Percentiles rank a stretch among this genome's conserved stretches.
These are phyloP conservation scores for Aureobasidium pullulans DNA, from an alignment of 2,329 filamentous ascomycete species.

Conservation along the genomic window DNA sequence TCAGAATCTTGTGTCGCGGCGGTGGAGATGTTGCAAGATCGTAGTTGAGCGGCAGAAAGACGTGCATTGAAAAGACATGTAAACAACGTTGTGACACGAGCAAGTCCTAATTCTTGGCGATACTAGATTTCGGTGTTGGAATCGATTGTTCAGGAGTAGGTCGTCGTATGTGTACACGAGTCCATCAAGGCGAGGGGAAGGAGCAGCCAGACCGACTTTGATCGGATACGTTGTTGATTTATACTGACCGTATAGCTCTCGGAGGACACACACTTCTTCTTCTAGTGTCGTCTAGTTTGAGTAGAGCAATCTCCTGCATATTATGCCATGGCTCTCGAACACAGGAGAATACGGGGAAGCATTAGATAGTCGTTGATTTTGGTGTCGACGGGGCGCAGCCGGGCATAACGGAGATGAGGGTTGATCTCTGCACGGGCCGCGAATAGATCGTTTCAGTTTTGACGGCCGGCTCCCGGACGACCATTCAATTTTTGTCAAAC, in stretches of 20 bases:
- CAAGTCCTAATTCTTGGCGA: no score
- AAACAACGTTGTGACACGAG: no score
- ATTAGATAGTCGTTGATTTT: constrained; percentile 1
- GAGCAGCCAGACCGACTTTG: no score
- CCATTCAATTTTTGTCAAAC: not conserved
- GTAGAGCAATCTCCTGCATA: not conserved
- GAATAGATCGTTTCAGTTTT: constrained; percentile 2
- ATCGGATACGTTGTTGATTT: no score
- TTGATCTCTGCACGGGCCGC: not conserved
- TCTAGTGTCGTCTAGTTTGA: not conserved
- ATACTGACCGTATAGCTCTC: not conserved
- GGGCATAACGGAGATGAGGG: not conserved
- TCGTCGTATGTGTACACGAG: not conserved
- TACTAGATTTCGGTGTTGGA: not conserved
- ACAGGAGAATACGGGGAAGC: not conserved
- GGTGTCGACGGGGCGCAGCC: not conserved
- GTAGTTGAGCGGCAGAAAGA: no score
- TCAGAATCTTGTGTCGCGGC: no score
- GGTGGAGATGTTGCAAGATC: no score
- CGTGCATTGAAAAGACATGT: no score
- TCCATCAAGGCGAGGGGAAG: not conserved
- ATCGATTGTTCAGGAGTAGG: not conserved
- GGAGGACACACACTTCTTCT: not conserved
- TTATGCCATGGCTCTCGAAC: not conserved
- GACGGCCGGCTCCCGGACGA: not conserved